phyloP scores from a whole-genome alignment of 2,329 filamentous ascomycete species.

The Cyphellophora europaea region DNA sequence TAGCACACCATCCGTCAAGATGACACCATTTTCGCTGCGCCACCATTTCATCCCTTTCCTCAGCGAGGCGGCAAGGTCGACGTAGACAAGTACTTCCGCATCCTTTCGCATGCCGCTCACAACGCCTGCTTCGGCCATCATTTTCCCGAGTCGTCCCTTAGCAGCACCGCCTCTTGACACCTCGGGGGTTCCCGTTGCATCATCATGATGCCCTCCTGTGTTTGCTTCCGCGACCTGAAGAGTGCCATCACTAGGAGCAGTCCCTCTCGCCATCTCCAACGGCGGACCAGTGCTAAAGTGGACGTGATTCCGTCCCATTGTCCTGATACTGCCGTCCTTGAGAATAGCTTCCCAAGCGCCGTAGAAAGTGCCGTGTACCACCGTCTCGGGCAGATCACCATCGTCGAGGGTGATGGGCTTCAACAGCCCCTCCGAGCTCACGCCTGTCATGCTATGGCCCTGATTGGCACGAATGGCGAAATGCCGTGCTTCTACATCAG shows the following conservation, averaged over 20 bases:
- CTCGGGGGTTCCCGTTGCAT: constrained; percentile 5
- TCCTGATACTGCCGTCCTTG: constrained; percentile 63
- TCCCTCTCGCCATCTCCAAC: constrained; percentile 12
- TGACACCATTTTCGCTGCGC: constrained; percentile 67
- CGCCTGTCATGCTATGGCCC: constrained; percentile 72
- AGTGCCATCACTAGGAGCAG: no score
- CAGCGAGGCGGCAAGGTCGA: constrained; percentile 62
- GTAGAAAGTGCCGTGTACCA: constrained; percentile 86
- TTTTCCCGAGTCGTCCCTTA: background rate
- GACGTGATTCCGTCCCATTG: constrained; percentile 79
- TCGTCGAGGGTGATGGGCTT: constrained; percentile 54
- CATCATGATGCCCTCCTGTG: no score
- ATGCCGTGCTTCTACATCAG: constrained; percentile 45
- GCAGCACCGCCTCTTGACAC: background rate
- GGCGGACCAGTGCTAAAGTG: constrained; percentile 77
- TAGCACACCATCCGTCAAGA: constrained; percentile 50
- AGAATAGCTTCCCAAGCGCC: constrained; percentile 68
- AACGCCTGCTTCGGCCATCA: constrained; percentile 33
- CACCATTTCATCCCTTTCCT: constrained; percentile 60
- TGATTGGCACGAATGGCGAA: constrained; percentile 93
- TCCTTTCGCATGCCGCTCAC: constrained; percentile 73
- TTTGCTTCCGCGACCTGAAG: constrained; percentile 9
- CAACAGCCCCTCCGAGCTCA: constrained; percentile 63
- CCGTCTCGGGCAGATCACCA: constrained; percentile 48
- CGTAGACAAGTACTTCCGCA: constrained; percentile 67